Evolutionary conservation across 78 protist species (phyloP), one percentile per base, ranked within the genome.

Genomic region (Dictyostelium purpureum): DNA sequence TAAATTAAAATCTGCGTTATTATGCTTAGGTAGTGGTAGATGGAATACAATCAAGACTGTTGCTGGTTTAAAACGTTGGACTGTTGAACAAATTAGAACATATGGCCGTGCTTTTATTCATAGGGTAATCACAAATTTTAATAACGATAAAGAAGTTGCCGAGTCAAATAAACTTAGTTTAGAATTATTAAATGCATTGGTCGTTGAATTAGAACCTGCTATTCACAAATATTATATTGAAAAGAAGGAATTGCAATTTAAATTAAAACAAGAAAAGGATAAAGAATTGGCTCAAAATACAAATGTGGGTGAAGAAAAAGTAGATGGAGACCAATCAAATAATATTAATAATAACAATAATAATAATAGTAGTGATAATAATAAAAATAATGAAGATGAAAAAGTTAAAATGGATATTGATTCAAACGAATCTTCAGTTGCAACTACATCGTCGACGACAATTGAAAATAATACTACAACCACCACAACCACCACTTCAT

Each of bases 11-110:
- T 26, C 79, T 3, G 59, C 92, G 5, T 19, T 92, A 49, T 31
- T 76, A 0, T 12, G 33, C 0, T 85, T 63, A 69, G 95, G 95
- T 16, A 85, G 91, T 65, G 90, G 95, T 19, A 77, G 95, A 47
- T 92, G 95, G 95, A 77, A 52, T 14, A 42, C 57, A 26, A 92
- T 92, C 18, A 75, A 85, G 47, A 24, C 35, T 12, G 47, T 74
- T 0, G 89, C 95, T 2, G 63, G 66, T 47, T 80, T 92, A 52
- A 37, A 74, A 47, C 56, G 83, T 37, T 83, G 76, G 79, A 19
- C 95, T 6, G 28, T 56, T 21, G 87, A 69, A 19, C 93, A 92
- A 33, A 56, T 92, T 42, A 57, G 38, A 33, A 71, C 57, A 26
- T 92, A 54, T 63, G 95, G 93, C 24, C 47, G 57, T 37, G 95